Evolutionary conservation across 1,284 basidiomycete species (phyloP), one percentile per base, ranked within the genome.

Genomic region (Anthracocystis setariae): DNA sequence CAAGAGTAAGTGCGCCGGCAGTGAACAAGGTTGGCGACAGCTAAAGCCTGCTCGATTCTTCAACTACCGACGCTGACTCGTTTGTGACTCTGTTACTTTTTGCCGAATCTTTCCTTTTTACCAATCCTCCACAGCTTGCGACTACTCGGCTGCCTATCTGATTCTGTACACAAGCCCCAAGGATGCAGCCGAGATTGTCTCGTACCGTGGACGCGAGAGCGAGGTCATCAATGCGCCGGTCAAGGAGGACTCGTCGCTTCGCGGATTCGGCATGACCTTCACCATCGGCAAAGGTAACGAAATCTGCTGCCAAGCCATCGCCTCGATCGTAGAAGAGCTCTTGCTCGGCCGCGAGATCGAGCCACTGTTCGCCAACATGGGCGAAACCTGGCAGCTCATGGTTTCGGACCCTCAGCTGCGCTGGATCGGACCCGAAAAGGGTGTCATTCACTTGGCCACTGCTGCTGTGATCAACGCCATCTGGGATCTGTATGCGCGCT

Each of bases 71-170:
- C 38, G 8, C 8, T 39, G 38, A 17, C 17, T 39, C 5, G 18
- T 18, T 39, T 39, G 33, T n/a, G 13, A n/a, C n/a, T 13, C n/a
- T 39, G 38, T n/a, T 20, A 39, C 38, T n/a, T 2, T 2, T n/a
- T 9, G 17, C 18, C 15, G n/a, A 4, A n/a, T 35, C 33, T 35
- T 2, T 8, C 33, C n/a, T 35, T n/a, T n/a, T 35, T 12, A 9
- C 24, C 18, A 1, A 5, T 37, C 24, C 27, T 39, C 37, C 35
- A 52, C 54, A 69, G 60, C 93, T 84, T 74, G 72, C 59, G 93
- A 96, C 84, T 97, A 97, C 85, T 93, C 92, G 1, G 92, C 93
- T 0, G 94, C 94, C 2, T 96, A 96, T 82, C 86, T 96, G 45
- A 88, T 88, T 9, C 86, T 97, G 56, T 85, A 88, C 75, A 94